Base-by-base conservation (phyloP, 352 stramenopile genomes). In the Phytopythium vexans region DNA sequence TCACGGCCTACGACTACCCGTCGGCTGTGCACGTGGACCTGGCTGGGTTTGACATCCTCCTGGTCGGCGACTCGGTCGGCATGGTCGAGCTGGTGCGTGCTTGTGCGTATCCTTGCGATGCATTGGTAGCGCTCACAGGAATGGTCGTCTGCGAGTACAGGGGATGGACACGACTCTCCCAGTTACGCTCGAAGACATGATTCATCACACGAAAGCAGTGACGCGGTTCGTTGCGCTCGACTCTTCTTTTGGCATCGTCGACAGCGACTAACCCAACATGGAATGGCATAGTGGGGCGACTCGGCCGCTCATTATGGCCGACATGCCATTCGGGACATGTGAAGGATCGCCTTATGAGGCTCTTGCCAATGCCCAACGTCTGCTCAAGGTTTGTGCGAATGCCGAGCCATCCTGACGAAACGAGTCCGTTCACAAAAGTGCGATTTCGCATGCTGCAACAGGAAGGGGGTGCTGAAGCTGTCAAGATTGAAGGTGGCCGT, bases 241-340 rank as follows among this genome's bases (percentile, higher is more conserved):
- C 1, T 4, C 12, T 27, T 11, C 10, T 32, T 0, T 35, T 36
- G 15, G 32, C 16, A 7, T 4, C n/a, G 6, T 8, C 7, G 34
- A 2, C n/a, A 9, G 21, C 4, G 9, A 35, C 5, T 3, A 32
- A 12, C 15, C 21, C 16, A 21, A 42, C 14, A 21, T 37, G 36
- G 1, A 7, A 6, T 8, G 43, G 35, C 1, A 5, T 41, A 91
- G 79, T 56, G 88, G 86, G 38, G 86, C 82, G 3, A 67, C 70
- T 11, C 81, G 82, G 37, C 94, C 96, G 34, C 72, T 99, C 47
- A 78, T 99, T 21, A 77, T 99, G 3, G 96, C 92, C 7, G 97
- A 99, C 68, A 98, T 99, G 92, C 97, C 97, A 5, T 99, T 99
- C 72, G 97, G 97, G 27, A 94, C 94, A 15, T 99, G 98, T 59